These are phyloP conservation scores for Bimuria novae-zelandiae DNA, from an alignment of 2,329 filamentous ascomycete species.

Conservation along the genomic window DNA sequence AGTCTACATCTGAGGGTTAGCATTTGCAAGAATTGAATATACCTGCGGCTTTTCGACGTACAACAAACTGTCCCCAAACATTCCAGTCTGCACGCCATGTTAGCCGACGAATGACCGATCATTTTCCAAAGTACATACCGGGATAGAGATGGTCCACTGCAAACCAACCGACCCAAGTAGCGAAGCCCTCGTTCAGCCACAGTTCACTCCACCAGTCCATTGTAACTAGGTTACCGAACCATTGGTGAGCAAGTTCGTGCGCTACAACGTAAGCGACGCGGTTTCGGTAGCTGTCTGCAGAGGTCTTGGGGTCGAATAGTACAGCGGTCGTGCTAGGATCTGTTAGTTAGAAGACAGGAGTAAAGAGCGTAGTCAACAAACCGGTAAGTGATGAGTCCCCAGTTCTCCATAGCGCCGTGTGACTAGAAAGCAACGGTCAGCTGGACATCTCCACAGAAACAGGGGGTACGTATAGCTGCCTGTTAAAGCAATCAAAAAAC, in stretches of 20 bases:
- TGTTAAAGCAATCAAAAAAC: conserved; percentile 31
- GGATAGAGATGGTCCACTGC: conserved; percentile 90
- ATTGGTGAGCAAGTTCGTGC: conserved; percentile 96
- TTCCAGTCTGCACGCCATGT: conserved; percentile 73
- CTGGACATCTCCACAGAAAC: conserved; percentile 7
- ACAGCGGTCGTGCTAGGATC: conserved; percentile 74
- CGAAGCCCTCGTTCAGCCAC: conserved; percentile 96
- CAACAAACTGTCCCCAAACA: conserved; percentile 95
- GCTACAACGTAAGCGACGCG: conserved; percentile 95
- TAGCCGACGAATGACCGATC: conserved; percentile 1
- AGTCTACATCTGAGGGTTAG: conserved; percentile 59
- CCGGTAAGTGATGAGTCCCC: conserved; percentile 95
- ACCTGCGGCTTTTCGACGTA: conserved; percentile 63
- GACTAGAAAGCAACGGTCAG: conserved; percentile 56
- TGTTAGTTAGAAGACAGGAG: conserved; percentile 11
- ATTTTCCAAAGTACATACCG: conserved; percentile 45
- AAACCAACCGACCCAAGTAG: conserved; percentile 97
- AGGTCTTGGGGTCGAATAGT: conserved; percentile 91
- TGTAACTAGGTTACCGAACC: conserved; percentile 93
- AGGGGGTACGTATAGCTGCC: conserved; percentile 50
- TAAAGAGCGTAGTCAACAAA: conserved; percentile 10
- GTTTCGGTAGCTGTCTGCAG: conserved; percentile 89
- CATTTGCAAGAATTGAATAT: conserved; percentile 40
- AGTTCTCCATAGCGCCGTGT: conserved; percentile 95
- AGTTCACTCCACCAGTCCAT: conserved; percentile 95